These are phyloP conservation scores for Nakazawaea populi DNA, from an alignment of 805 yeast genomes.

Conservation along the genomic window DNA sequence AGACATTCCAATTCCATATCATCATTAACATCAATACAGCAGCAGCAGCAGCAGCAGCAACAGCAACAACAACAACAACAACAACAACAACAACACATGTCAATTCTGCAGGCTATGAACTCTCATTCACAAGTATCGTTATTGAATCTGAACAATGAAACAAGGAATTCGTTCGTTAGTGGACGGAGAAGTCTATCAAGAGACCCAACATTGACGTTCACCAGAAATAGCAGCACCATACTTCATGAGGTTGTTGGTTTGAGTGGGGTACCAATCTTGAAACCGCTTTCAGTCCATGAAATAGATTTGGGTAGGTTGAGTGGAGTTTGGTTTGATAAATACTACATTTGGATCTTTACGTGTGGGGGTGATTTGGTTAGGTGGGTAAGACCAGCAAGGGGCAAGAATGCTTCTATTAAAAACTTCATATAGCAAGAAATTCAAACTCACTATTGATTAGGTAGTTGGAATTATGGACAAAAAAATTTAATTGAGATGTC, in stretches of 20 bases:
- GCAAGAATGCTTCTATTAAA: background rate
- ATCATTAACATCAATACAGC: constrained; percentile 18
- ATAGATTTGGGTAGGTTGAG: constrained; percentile 26
- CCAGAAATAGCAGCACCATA: constrained; percentile 7
- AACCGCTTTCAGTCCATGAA: constrained; percentile 27
- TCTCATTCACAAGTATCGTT: constrained; percentile 15
- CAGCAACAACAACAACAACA: too few relatives aligned
- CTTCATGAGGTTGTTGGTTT: constrained; percentile 22
- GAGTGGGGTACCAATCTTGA: constrained; percentile 21
- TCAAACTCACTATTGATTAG: background rate
- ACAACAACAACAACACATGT: constrained; percentile 19
- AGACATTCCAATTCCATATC: constrained; percentile 21
- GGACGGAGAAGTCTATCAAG: background rate
- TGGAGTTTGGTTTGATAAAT: constrained; percentile 23
- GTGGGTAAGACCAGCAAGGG: constrained; percentile 28
- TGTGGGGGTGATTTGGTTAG: constrained; percentile 31
- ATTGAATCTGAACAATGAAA: constrained; percentile 1
- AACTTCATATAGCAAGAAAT: background rate
- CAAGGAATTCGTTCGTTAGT: background rate
- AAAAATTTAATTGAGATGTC: constrained; percentile 25
- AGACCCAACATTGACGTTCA: background rate
- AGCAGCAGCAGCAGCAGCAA: constrained; percentile 19
- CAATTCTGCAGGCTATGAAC: constrained; percentile 21
- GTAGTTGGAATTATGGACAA: constrained; percentile 18
- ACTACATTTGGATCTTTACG: constrained; percentile 30